These are phyloP conservation scores for Xylariales sp. DNA, from an alignment of 2,329 filamentous ascomycete species.

Conservation along the genomic window DNA sequence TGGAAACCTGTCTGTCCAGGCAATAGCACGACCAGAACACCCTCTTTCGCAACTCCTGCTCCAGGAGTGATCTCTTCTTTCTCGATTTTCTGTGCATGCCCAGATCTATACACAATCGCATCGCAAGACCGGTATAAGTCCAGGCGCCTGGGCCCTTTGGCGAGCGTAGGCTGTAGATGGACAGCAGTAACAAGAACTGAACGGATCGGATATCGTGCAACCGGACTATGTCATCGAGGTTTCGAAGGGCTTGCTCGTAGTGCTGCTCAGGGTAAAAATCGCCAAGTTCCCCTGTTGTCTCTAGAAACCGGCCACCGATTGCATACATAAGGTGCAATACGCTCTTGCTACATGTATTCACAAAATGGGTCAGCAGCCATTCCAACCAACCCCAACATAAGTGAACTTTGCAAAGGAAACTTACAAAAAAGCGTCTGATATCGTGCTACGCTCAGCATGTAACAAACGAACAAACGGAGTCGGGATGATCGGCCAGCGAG, in stretches of 20 bases:
- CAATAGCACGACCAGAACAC: slow-evolving; percentile 27
- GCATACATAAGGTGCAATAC: slow-evolving; percentile 25
- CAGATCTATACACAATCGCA: slow-evolving; percentile 16
- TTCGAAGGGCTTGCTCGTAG: slow-evolving; percentile 12
- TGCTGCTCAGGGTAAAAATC: slow-evolving; percentile 13
- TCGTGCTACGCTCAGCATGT: slow-evolving; percentile 12
- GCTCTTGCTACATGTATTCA: slow-evolving; percentile 10
- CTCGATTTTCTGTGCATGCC: slow-evolving; percentile 16
- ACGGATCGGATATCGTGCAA: slow-evolving; percentile 14
- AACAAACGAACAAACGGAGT: slow-evolving; percentile 15
- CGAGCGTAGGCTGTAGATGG: slow-evolving; percentile 13
- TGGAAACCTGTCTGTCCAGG: slow-evolving; percentile 25
- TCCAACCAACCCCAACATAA: too few relatives aligned
- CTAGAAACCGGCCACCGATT: slow-evolving; percentile 22
- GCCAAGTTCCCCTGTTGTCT: slow-evolving; percentile 22
- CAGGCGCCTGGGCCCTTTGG: slow-evolving; percentile 13
- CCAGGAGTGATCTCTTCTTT: slow-evolving; percentile 10
- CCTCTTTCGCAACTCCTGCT: slow-evolving; percentile 19
- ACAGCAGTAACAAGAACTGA: slow-evolving; percentile 15
- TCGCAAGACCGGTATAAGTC: slow-evolving; percentile 15
- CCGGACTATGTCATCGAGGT: slow-evolving; percentile 13
- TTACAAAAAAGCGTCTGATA: slow-evolving; percentile 15
- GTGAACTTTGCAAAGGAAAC: too few relatives aligned
- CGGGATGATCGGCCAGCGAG: slow-evolving; percentile 18
- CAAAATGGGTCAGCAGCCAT: too few relatives aligned